Conservation (phyloP, 441 rosid species). For the Jatropha podagrica region DNA sequence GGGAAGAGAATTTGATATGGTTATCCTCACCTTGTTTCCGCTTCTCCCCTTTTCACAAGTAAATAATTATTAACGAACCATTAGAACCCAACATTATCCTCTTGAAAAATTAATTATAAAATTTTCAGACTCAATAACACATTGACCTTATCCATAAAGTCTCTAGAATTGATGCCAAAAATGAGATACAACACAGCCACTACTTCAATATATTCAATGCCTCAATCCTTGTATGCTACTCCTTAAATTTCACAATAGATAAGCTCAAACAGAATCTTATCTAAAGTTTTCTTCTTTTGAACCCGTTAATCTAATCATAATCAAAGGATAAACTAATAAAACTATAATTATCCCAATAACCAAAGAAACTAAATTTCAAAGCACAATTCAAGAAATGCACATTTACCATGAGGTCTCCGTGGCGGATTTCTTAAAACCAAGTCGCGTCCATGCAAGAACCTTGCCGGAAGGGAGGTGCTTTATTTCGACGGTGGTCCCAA, state of each 20-base stretch:
- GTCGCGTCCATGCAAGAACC: slow-evolving; percentile 58
- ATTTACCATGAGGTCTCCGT: slow-evolving; percentile 51
- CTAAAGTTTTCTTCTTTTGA: not conserved
- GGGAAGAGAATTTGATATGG: not conserved
- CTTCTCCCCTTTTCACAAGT: not conserved
- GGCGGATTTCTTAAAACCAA: slow-evolving; percentile 50
- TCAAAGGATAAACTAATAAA: no score
- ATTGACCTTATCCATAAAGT: not conserved
- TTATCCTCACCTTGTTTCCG: not conserved
- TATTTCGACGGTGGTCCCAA: slow-evolving; percentile 49
- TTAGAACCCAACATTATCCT: no score
- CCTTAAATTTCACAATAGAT: not conserved
- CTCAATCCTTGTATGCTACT: no score
- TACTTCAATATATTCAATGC: not conserved
- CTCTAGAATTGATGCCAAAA: not conserved
- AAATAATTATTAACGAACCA: no score
- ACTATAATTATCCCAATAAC: not conserved
- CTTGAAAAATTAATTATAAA: not conserved
- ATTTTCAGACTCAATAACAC: not conserved
- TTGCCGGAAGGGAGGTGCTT: slow-evolving; percentile 56
- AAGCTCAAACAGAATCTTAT: not conserved
- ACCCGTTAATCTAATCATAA: no score
- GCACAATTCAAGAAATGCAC: not conserved
- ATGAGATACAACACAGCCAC: not conserved
- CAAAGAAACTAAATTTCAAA: not conserved